Evolutionary conservation across 78 protist species (phyloP).

Genomic region (Ministeria vibrans): DNA sequence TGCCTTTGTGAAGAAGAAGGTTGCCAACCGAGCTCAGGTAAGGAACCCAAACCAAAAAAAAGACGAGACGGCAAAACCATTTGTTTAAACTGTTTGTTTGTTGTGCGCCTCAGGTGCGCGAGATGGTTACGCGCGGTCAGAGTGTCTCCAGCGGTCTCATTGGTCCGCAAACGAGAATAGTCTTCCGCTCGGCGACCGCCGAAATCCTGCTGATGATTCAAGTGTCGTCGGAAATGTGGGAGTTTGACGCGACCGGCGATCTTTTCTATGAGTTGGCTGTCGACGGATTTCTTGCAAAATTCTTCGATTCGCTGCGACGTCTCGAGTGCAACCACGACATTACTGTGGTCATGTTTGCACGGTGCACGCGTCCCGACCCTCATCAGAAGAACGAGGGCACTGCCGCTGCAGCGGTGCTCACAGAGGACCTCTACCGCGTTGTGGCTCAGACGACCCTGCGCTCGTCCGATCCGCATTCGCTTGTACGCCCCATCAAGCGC

Average conservation of each 20-base stretch:
- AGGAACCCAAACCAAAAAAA: too few species aligned
- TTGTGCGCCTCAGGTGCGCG: too few species aligned
- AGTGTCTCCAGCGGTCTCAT: slow-evolving; percentile 19
- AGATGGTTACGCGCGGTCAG: not conserved
- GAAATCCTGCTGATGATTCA: slow-evolving; percentile 21
- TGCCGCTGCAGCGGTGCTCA: not conserved
- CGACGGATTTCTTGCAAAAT: slow-evolving; percentile 13
- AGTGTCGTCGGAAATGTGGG: slow-evolving; percentile 48
- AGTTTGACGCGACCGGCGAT: slow-evolving; percentile 20
- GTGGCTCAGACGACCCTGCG: not conserved
- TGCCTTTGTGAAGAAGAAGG: not conserved
- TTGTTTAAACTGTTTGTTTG: not conserved
- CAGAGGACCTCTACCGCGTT: slow-evolving; percentile 16
- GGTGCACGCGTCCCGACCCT: too few species aligned
- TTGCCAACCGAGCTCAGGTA: slow-evolving; percentile 4
- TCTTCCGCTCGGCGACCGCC: slow-evolving; percentile 31
- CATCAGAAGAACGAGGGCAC: not conserved
- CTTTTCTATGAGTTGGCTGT: slow-evolving; percentile 14
- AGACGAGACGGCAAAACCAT: not conserved
- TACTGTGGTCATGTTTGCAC: slow-evolving; percentile 29
- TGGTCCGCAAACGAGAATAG: slow-evolving; percentile 16
- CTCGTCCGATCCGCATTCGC: not conserved
- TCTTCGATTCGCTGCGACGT: slow-evolving; percentile 16
- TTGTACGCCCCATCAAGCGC: not conserved
- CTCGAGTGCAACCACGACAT: slow-evolving; percentile 21